Evolutionary conservation across 2,329 filamentous ascomycete genomes (phyloP).

Genomic region (Colletotrichum destructivum): DNA sequence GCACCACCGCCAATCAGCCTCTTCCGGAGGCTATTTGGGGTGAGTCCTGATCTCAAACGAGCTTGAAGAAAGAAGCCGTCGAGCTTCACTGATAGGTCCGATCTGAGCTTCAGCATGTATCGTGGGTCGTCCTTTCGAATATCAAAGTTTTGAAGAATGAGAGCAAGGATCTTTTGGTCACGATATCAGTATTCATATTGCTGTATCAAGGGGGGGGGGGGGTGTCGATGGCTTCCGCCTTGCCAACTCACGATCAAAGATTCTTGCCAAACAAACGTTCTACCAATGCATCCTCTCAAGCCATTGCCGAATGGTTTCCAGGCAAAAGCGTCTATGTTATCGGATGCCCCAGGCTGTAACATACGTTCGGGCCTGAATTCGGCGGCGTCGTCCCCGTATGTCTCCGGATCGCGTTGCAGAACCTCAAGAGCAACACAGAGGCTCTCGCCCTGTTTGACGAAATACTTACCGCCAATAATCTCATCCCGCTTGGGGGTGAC

Average conservation of each 20-base stretch:
- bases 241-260: slow-evolving; percentile 59
- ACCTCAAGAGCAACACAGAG: slow-evolving; percentile 62
- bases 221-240: neutral
- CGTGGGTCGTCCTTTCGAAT: slow-evolving; percentile 71
- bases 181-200: too few species aligned
- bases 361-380: slow-evolving; percentile 81
- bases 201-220: too few species aligned
- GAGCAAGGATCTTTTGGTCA: slow-evolving; percentile 61
- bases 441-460: slow-evolving; percentile 68
- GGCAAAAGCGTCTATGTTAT: slow-evolving; percentile 65
- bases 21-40: neutral
- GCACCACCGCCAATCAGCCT: neutral
- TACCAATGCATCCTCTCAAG: slow-evolving; percentile 78
- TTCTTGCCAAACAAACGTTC: slow-evolving; percentile 84
- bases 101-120: slow-evolving; percentile 70
- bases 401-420: slow-evolving; percentile 73
- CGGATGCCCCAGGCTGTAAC: slow-evolving; percentile 75
- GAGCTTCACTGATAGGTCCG: slow-evolving; percentile 74
- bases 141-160: slow-evolving; percentile 81
- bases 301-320: slow-evolving; percentile 83
- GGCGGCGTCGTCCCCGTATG: slow-evolving; percentile 76
- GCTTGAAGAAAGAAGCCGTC: slow-evolving; percentile 75
- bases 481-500: slow-evolving; percentile 68
- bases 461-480: slow-evolving; percentile 74
- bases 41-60: slow-evolving; percentile 63